phyloP scores from a whole-genome alignment of 129 eudicot genomes.

The Tagetes erecta region DNA sequence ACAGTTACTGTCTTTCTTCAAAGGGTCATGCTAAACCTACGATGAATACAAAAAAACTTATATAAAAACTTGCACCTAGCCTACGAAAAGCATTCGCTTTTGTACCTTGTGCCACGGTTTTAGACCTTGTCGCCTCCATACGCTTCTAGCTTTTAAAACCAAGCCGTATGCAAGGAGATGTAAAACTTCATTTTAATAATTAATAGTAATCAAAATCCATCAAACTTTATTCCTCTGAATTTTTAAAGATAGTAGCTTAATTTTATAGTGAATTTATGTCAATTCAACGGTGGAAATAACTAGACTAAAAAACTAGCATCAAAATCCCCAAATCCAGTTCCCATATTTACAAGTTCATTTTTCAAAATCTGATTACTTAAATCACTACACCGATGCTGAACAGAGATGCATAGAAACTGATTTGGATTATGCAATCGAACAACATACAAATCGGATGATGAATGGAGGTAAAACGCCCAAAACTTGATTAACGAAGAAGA shows the following conservation, averaged over 20 bases:
- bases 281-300: neutral
- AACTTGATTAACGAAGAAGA: neutral
- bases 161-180: no score
- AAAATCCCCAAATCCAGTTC: neutral
- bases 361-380: neutral
- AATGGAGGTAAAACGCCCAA: conserved; percentile 21
- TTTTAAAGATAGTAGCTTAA: neutral
- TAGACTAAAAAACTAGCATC: neutral
- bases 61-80: no score
- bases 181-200: no score
- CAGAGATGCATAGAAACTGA: neutral
- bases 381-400: neutral
- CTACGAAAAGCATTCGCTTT: no score
- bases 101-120: no score
- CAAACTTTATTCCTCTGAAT: neutral
- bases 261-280: no score
- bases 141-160: no score
- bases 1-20: neutral
- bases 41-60: no score
- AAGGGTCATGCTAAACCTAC: no score
- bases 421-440: neutral
- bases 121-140: no score
- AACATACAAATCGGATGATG: conserved; percentile 13
- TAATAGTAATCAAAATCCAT: no score
- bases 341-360: neutral